A percentile compares a stretch with the other conserved stretches of the same genome.
These are phyloP conservation scores for Amaranthus palmeri DNA, from an alignment of 148 eudicot species.

Conservation along the genomic window DNA sequence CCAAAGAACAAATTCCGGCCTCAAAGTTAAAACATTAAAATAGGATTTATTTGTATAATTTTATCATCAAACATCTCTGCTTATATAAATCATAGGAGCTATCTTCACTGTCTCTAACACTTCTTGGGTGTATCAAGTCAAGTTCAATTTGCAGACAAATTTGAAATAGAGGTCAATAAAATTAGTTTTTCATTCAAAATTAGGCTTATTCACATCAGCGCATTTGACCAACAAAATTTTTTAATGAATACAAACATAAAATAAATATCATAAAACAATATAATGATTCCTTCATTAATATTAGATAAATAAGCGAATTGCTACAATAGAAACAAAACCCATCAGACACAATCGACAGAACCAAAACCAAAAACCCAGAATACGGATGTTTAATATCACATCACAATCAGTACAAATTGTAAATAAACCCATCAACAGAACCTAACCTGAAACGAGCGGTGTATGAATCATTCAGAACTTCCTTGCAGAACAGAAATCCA, in stretches of 20 bases:
- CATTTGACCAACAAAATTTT: too few relatives aligned
- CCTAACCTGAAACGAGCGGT: neutral
- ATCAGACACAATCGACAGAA: slow-evolving; percentile 2
- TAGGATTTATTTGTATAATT: too few relatives aligned
- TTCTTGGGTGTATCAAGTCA: neutral
- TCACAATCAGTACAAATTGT: too few relatives aligned
- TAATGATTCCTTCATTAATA: slow-evolving; percentile 20
- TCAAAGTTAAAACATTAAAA: too few relatives aligned
- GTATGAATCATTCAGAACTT: neutral
- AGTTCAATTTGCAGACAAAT: too few relatives aligned
- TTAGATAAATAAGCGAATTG: neutral
- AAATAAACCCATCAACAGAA: neutral
- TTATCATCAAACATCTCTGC: too few relatives aligned
- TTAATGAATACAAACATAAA: slow-evolving; percentile 2
- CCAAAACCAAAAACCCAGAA: neutral
- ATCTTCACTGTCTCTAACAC: neutral
- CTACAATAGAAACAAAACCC: neutral
- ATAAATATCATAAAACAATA: slow-evolving; percentile 8
- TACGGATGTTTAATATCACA: too few relatives aligned
- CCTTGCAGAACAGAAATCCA: neutral
- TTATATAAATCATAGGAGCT: too few relatives aligned
- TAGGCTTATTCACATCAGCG: too few relatives aligned
- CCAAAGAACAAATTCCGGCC: too few relatives aligned
- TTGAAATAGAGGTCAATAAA: slow-evolving; percentile 1
- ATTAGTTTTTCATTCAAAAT: slow-evolving; percentile 7